Percentiles rank a stretch among this genome's conserved stretches.
phyloP scores from a whole-genome alignment of 2,329 filamentous ascomycete species.

The Aplosporella prunicola region DNA sequence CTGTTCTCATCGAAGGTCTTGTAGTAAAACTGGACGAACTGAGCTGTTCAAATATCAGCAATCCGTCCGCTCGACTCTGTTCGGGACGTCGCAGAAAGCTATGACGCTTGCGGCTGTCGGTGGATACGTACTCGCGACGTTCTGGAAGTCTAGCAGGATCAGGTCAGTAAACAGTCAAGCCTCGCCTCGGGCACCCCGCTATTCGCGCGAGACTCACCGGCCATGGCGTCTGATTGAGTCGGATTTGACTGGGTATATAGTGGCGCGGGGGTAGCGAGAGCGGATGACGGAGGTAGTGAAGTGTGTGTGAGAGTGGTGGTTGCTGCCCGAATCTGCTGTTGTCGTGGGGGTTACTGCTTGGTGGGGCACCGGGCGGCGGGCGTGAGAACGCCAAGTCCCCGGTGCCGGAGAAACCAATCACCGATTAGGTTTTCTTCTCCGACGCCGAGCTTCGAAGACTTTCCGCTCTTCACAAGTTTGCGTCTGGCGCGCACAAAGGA shows the following conservation, averaged over 20 bases:
- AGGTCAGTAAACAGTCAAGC: not conserved
- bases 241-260: not conserved
- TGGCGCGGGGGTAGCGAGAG: not conserved
- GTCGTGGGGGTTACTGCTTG: slow-evolving; percentile 10
- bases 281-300: not conserved
- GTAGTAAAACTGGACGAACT: slow-evolving; percentile 91
- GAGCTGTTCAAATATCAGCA: slow-evolving; percentile 18
- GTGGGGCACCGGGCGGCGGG: slow-evolving; percentile 7
- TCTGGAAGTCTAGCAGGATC: slow-evolving; percentile 27
- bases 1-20: slow-evolving; percentile 71
- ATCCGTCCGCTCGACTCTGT: no score
- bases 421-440: no score
- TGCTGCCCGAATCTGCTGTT: slow-evolving; percentile 8
- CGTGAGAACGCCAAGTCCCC: no score
- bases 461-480: no score
- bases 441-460: no score
- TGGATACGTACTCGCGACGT: slow-evolving; percentile 33
- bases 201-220: slow-evolving; percentile 5
- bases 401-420: no score
- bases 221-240: slow-evolving; percentile 5
- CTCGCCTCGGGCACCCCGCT: not conserved
- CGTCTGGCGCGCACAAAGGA: no score
- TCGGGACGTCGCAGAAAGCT: no score
- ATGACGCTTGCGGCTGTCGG: no score
- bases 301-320: slow-evolving; percentile 5